Base-by-base conservation (phyloP, 2,329 filamentous ascomycete genomes). In the Aureobasidium pullulans region DNA sequence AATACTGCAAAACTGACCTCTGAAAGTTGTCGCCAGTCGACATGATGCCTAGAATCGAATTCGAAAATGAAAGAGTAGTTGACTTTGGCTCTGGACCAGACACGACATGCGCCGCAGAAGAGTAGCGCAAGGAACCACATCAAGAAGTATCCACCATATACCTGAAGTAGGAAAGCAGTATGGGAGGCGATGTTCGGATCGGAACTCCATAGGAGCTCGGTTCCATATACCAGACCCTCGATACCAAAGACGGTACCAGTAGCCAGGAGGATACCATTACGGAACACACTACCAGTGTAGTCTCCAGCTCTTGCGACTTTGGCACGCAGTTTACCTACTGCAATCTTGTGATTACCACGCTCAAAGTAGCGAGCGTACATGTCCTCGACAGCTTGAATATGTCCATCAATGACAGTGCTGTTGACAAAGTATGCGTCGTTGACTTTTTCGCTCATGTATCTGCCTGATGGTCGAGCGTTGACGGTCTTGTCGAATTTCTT, bases 401-500 rank as follows among this genome's bases (percentile, higher is more conserved):
- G 84, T 8, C 82, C 82, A 64, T 97, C 93, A 1, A 96, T 77
- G 2, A 89, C 80, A 61, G 95, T 88, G 70, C 91, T 96, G 70
- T 89, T 87, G 42, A 96, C 93, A 68, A 99, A 99, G 81, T 89
- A 90, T 1, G 92, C 83, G 63, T 87, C 86, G 75, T 90, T 93
- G 66, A 99, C 91, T 69, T 93, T 93, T 66, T 96, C 92, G 34
- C 86, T 87, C 83, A 96, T 89, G 72, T 93, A 97, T 31, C 87
- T 83, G 69, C 88, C 82, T 0, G 87, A 82, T 0, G 90, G 90
- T 10, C 87, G 83, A 42, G 90, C 87, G 66, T 91, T 84, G 60
- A 91, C 84, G 2, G 88, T 84, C 75, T 97, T 99, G 79, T 97
- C 92, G 71, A 95, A 97, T 74, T 99, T 99, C 73, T 99, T 99